Base-by-base conservation (phyloP, 768 basidiomycete genomes). In the Pleurotus eryngii region DNA sequence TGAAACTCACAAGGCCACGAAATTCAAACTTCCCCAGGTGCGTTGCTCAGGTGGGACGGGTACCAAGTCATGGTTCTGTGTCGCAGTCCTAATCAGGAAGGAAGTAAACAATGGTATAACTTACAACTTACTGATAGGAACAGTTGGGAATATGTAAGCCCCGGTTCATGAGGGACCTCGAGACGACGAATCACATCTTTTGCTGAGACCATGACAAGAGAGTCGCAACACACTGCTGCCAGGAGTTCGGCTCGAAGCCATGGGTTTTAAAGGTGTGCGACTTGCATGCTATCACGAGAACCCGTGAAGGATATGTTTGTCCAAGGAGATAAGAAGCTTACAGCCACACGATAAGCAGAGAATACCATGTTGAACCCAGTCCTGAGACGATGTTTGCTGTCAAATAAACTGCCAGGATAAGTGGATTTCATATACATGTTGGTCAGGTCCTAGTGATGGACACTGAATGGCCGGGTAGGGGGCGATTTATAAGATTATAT, bases 21-120 rank as follows among this genome's bases (percentile, higher is more conserved):
- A 90, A 69, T 87, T 86, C 72, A 76, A 81, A 43, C 72, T 70
- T 20, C 75, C 76, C 89, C 90, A 91, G 60, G 81, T 85, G 59
- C 85, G 75, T 59, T 87, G 80, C 57, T 82, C 78, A 54, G 78
- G 73, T 9, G 78, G 74, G 2, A 90, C 87, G n/a, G 89, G 89
- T 18, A 79, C 71, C 35, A 90, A 74, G 67, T 92, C 89, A 57
- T 89, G 81, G 60, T 87, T 89, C 86, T 88, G 61, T 11, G 35
- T 14, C 53, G 37, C 37, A 63, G 30, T 35, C 30, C 47, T 24
- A 49, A 43, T 61, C 45, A 63, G 50, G 26, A 46, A 17, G 35
- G 37, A 3, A 38, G 42, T 30, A 39, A 40, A 46, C 15, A 49
- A 5, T 57, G 14, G 39, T 57, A 26, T 55, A 40, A 35, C 42